Base-by-base conservation (phyloP, 495 filamentous ascomycete genomes). In the Annulohypoxylon maeteangense region DNA sequence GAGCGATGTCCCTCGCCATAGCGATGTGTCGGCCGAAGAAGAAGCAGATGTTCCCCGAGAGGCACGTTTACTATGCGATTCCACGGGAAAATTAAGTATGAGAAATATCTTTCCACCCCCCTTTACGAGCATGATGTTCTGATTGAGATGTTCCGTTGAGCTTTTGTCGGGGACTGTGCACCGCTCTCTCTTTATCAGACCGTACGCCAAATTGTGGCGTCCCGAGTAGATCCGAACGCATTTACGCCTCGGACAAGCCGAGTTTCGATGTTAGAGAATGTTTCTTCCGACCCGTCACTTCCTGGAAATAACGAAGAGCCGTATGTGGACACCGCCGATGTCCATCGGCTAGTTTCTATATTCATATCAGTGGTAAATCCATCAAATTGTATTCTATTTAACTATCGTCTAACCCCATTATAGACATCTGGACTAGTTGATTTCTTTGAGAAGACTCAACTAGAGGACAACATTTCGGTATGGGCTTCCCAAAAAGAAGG, bases 101-200 rank as follows among this genome's bases (percentile, higher is more conserved):
- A 10, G 67, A 7, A 50, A 7, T n/a, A 47, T 42, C 22, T 48
- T n/a, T 3, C 20, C 22, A 2, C 1, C 14, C 8, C 14, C 25
- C n/a, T 4, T 4, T 2, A 14, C n/a, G 34, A 10, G 34, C 12
- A 1, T 40, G 31, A 8, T 32, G 7, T 48, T 50, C 7, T 42
- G 7, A 36, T 44, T 56, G 20, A 66, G 22, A 53, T 51, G 7
- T 32, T 42, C 42, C 10, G 11, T 53, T 20, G 36, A 76, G 80
- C 86, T 51, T 92, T 91, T 71, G 85, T 91, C 62, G 90, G 90
- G 10, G 90, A 92, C 64, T 90, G 89, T 11, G 89, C 90, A 12
- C 89, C 88, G 42, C 79, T 91, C 29, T 90, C 90, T 0, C 89
- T 90, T 70, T 81, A 91, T 64, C 89, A 91, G 75, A 88, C 88